Base-by-base conservation (phyloP, 345 rosid genomes). In the Linum lewisii region DNA sequence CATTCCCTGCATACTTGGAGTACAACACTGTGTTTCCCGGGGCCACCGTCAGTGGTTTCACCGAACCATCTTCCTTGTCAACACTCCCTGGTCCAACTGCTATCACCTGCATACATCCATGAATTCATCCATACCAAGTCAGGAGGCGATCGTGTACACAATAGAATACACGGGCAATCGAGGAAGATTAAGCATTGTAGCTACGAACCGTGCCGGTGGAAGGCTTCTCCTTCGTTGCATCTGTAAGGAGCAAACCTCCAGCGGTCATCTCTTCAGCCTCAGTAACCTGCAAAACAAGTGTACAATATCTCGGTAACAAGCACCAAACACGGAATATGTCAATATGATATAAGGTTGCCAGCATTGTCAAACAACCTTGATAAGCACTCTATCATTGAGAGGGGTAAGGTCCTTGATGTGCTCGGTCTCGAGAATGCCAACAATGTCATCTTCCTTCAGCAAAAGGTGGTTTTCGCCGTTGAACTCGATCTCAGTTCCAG, bases 251-350 rank as follows among this genome's bases (percentile, higher is more conserved):
- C 82, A 94, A 72, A 50, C 99, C 99, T 62, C 97, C 99, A 19
- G 99, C 81, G 64, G 97, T 94, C 72, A 81, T 90, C 81, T 81
- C 86, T 82, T 94, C 95, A 3, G 96, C 95, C 73, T 82, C 90
- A 50, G 87, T 88, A 57, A 94, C 78, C 99, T 93, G 69, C 63
- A 76, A 61, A 36, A 38, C 62, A 51, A 21, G 22, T 26, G 5
- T 18, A 5, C 24, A 44, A 44, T n/a, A 29, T 29, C 34, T n/a
- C n/a, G n/a, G n/a, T n/a, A n/a, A n/a, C n/a, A n/a, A 29, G 34
- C 34, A 4, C 34, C 7, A 29, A 29, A 29, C 7, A 29, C 34
- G 34, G n/a, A n/a, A n/a, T n/a, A n/a, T n/a, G n/a, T n/a, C n/a
- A 29, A 3, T 29, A 4, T 29, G 34, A 29, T 29, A 29, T 29